Conservation (phyloP, 371 early-diverging fungal species). For the Mucor velutinosus region DNA sequence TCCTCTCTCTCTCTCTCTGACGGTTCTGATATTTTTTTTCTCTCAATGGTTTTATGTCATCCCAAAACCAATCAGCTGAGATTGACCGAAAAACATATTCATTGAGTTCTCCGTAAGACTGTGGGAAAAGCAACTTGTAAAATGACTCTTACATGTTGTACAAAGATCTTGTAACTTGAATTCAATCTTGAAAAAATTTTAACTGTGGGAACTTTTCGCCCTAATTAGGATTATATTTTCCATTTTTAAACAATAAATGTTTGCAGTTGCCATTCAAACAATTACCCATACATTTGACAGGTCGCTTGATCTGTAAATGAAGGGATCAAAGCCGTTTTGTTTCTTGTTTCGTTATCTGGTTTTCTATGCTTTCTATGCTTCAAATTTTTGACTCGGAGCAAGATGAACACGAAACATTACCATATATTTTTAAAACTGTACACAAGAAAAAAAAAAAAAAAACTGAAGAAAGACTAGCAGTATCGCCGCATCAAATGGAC, state of each 20-base stretch:
- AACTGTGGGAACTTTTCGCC: constrained; percentile 1
- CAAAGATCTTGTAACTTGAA: neutral
- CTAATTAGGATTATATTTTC: neutral
- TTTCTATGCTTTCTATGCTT: neutral
- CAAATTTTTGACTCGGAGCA: neutral
- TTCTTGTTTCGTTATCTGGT: neutral
- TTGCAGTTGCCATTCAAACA: neutral
- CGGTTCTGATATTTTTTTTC: neutral
- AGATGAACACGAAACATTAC: neutral
- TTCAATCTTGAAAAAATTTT: neutral
- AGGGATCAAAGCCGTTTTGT: neutral
- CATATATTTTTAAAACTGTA: neutral
- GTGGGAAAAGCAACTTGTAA: neutral
- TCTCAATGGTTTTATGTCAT: neutral
- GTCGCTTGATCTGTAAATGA: neutral
- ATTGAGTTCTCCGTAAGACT: neutral
- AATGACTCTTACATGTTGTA: neutral
- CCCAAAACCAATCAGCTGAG: neutral
- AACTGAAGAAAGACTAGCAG: neutral
- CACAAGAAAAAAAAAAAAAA: neutral
- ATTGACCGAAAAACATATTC: neutral
- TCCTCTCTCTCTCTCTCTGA: neutral
- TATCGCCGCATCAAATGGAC: neutral
- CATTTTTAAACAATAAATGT: neutral
- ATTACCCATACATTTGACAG: neutral